Evolutionary conservation across 2,329 filamentous ascomycete genomes (phyloP).

Genomic region (Colletotrichum australisinense): DNA sequence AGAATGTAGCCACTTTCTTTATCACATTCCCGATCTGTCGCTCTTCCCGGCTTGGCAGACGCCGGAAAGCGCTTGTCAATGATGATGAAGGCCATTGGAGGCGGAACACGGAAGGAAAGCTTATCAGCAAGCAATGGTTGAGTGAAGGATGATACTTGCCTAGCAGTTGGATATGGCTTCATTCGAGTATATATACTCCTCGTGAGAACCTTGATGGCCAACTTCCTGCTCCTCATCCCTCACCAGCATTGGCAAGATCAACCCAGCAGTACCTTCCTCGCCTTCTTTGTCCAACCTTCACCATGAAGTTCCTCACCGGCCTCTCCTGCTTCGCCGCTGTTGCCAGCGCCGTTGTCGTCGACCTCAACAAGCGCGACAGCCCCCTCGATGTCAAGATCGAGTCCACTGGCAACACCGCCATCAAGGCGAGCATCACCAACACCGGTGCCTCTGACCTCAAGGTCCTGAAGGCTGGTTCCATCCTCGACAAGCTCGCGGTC

Average conservation of each 20-base stretch:
- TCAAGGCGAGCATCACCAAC: constrained; percentile 66
- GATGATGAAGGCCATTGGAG: background rate
- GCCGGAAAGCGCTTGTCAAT: background rate
- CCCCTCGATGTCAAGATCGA: constrained; percentile 59
- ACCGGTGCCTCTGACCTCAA: constrained; percentile 60
- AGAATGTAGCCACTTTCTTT: background rate
- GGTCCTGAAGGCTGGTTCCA: constrained; percentile 64
- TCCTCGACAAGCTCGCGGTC: constrained; percentile 63
- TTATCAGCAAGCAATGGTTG: background rate
- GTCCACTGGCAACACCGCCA: constrained; percentile 61
- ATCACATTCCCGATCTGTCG: constrained; percentile 20
- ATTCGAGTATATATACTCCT: constrained; percentile 11
- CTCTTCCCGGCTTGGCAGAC: constrained; percentile 11
- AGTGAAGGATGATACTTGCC: too few relatives aligned
- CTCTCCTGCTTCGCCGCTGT: constrained; percentile 49
- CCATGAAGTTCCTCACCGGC: constrained; percentile 53
- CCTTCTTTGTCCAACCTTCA: constrained; percentile 20
- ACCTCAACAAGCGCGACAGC: constrained; percentile 50
- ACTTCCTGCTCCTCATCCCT: constrained; percentile 1
- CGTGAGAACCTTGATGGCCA: constrained; percentile 8
- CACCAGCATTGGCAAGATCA: constrained; percentile 5
- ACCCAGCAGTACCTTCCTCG: background rate
- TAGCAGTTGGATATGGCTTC: background rate
- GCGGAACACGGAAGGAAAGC: too few relatives aligned
- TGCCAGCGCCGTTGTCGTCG: constrained; percentile 48